A percentile compares a stretch with the other conserved stretches of the same genome.
phyloP scores from a whole-genome alignment of 2,329 filamentous ascomycete genomes.

The Keithomyces neogunnii region DNA sequence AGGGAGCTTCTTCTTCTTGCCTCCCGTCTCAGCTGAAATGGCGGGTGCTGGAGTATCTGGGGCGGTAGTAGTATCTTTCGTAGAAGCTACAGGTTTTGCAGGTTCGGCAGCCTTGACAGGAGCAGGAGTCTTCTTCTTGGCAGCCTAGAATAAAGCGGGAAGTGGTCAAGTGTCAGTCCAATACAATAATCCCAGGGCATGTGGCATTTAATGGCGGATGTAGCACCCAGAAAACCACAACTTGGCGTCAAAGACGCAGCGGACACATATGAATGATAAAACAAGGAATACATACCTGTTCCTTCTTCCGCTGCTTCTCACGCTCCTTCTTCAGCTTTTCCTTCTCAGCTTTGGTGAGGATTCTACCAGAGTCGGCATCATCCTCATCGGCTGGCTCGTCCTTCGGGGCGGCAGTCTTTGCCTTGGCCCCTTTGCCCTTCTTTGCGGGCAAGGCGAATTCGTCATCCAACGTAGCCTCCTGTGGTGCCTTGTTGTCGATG shows the following conservation, averaged over 20 bases:
- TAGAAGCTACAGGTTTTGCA: constrained; percentile 25
- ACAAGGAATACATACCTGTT: constrained; percentile 55
- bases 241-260: neutral
- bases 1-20: constrained; percentile 84
- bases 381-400: constrained; percentile 43
- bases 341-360: constrained; percentile 97
- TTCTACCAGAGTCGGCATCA: constrained; percentile 49
- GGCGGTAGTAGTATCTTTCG: constrained; percentile 40
- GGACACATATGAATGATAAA: constrained; percentile 1
- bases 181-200: neutral
- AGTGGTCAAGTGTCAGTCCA: neutral
- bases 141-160: constrained; percentile 39
- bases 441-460: constrained; percentile 79
- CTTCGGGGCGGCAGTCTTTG: constrained; percentile 33
- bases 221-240: neutral
- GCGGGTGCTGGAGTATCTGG: constrained; percentile 26
- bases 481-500: constrained; percentile 57
- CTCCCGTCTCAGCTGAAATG: constrained; percentile 40
- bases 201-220: neutral
- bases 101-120: constrained; percentile 20
- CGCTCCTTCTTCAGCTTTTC: constrained; percentile 97
- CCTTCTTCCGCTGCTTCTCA: constrained; percentile 97
- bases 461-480: constrained; percentile 76
- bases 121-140: constrained; percentile 65
- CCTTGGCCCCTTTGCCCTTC: constrained; percentile 53